Evolutionary conservation across 164 flowering plant species (phyloP).

Genomic region (Piper betle): DNA sequence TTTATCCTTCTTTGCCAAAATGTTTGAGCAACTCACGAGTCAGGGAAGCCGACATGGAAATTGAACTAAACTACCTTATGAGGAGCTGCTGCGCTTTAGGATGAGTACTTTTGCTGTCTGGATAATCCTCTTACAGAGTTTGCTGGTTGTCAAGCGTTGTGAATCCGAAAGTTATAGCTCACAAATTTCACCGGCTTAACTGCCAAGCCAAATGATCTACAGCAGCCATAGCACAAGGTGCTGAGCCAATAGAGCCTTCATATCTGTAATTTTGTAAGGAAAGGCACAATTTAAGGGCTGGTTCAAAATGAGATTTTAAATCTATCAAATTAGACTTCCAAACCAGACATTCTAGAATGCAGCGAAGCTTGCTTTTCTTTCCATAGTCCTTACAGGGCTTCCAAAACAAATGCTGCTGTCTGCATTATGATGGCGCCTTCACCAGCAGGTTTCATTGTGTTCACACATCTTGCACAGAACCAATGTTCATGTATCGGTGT

Average conservation of each 20-base stretch:
- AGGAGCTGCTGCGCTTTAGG: no score
- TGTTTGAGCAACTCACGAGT: no score
- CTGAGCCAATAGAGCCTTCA: constrained; percentile 78
- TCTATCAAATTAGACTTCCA: neutral
- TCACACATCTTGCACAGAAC: constrained; percentile 78
- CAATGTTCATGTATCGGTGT: constrained; percentile 83
- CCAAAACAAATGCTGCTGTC: constrained; percentile 60
- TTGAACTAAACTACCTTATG: no score
- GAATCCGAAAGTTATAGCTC: neutral
- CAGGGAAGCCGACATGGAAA: no score
- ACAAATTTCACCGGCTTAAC: constrained; percentile 41
- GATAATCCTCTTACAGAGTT: neutral
- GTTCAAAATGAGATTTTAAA: neutral
- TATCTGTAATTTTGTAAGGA: constrained; percentile 30
- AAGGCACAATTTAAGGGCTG: neutral
- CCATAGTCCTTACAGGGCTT: constrained; percentile 49
- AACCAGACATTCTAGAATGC: neutral
- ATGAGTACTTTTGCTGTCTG: no score
- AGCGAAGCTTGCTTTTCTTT: neutral
- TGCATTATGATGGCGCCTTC: constrained; percentile 91
- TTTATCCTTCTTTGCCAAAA: no score
- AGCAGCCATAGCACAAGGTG: constrained; percentile 76
- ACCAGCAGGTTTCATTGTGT: constrained; percentile 65
- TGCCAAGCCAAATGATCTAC: constrained; percentile 63
- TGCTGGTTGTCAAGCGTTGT: neutral